Evolutionary conservation across 1,139 yeast species (phyloP), one percentile per base, ranked within the genome.

Genomic region (Schwanniomyces etchellsii): DNA sequence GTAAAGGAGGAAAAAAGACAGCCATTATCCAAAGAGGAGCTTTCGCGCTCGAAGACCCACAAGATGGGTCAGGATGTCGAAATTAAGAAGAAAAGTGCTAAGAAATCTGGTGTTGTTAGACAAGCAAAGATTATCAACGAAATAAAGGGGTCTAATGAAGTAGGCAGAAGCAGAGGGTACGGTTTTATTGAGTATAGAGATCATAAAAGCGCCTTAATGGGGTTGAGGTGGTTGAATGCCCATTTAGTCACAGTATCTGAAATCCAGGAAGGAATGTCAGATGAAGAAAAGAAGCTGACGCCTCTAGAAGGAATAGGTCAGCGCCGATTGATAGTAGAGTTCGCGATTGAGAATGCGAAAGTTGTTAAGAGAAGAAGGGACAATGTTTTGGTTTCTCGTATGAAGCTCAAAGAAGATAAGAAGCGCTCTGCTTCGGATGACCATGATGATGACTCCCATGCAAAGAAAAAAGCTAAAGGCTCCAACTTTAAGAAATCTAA

Each of bases 171-270:
- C 53, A 79, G 97, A 64, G 98, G 99, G 37, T 91, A 89, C 48
- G 99, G 99, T 39, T 89, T 91, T 66, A 61, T 91, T 33, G 98
- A 93, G 59, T 88, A 73, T 57, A 77, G 91, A 59, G 95, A 89
- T 55, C 99, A 91, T 55, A 84, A 83, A 56, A 59, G 83, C 38
- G 98, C 99, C 1, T 70, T 91, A 40, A 89, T 89, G 96, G 97
- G 95, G 4, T 72, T 91, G 38, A 77, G 99, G 65, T 93, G 96
- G 96, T 71, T 91, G 55, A 91, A 91, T 60, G 96, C 95, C 3
- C 96, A 91, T 53, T 81, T 76, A 47, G 95, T 91, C 3, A 62
- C 84, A 0, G 58, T 57, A 28, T 76, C 71, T 6, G 96, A 89
- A 56, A 71, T 85, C 23, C 44, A 74, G 13, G 86, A 71, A 37